Evolutionary conservation across 129 eudicot species (phyloP), one percentile per base, ranked within the genome.

Genomic region (Centaurea solstitialis): DNA sequence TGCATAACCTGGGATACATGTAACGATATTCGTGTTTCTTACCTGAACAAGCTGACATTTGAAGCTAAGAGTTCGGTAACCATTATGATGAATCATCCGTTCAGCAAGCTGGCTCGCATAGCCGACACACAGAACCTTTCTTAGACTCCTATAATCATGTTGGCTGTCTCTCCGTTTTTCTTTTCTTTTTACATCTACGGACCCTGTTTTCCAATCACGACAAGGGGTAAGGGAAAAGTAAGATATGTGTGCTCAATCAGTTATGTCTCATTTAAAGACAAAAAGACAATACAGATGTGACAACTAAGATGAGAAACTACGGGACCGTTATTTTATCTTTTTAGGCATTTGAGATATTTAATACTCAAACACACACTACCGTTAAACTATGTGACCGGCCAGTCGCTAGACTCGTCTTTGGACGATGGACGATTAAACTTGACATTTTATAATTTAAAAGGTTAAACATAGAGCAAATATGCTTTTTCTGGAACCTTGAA

Each of bases 91-190:
- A 41, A 92, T 74, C 97, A 87, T 90, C 68, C 97, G 78, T 84
- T 95, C 97, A 66, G 94, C 99, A 72, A 95, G 94, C 90, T 95
- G 99, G 85, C 89, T 89, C 67, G 97, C 97, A 87, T 95, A 90
- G 53, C 97, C 99, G 21, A 83, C 87, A 70, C 97, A 92, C 26
- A 95, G 68, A 66, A 92, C 93, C 86, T 92, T 92, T 81, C 99
- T 92, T 79, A 95, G 81, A 65, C 85, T 89, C 85, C 70, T 90
- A 80, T 95, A 92, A 7, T 89, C 89, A 22, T 73, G 70, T 76
- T 81, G 86, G 77, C 87, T 85, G 39, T 89, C 91, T 83, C 84
- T 92, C 80, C 88, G 45, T 61, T 89, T 89, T 69, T 84, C 89
- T 70, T 88, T 90, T 76, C 85, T 81, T 77, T 75, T 81, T 22